Evolutionary conservation across 1,139 yeast genomes (phyloP).

Genomic region (Diutina catenulata): DNA sequence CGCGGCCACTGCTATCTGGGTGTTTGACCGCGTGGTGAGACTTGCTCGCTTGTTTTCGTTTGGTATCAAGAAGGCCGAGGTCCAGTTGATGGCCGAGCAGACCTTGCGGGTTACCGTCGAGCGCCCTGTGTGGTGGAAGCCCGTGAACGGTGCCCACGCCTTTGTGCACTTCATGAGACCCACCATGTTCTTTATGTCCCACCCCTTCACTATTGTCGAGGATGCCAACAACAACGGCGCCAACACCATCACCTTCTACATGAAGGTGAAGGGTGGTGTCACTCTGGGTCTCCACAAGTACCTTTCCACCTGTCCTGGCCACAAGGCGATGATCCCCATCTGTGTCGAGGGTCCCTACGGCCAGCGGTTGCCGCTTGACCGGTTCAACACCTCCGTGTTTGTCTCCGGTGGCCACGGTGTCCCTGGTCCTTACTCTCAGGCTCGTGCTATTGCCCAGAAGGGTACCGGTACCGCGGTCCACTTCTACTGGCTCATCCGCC

Average conservation of each 20-base stretch:
- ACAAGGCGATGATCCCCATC: slow-evolving; percentile 23
- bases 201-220: slow-evolving; percentile 39
- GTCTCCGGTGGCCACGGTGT: slow-evolving; percentile 24
- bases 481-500: slow-evolving; percentile 42
- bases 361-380: slow-evolving; percentile 20
- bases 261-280: slow-evolving; percentile 33
- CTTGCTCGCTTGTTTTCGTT: slow-evolving; percentile 33
- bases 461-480: slow-evolving; percentile 13
- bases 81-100: slow-evolving; percentile 37
- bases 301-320: slow-evolving; percentile 37
- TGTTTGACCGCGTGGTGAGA: slow-evolving; percentile 44
- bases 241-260: slow-evolving; percentile 25
- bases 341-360: slow-evolving; percentile 60
- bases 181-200: slow-evolving; percentile 57
- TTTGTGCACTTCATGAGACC: slow-evolving; percentile 43
- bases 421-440: slow-evolving; percentile 10
- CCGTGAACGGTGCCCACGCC: slow-evolving; percentile 51
- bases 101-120: slow-evolving; percentile 31
- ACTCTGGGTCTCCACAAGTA: slow-evolving; percentile 21
- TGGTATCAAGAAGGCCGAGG: slow-evolving; percentile 39
- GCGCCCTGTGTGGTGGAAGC: slow-evolving; percentile 28
- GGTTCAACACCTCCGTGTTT: slow-evolving; percentile 42
- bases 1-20: slow-evolving; percentile 55
- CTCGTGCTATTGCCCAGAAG: slow-evolving; percentile 8
- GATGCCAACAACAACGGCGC: slow-evolving; percentile 10